Conservation (phyloP, 2,329 filamentous ascomycete species). For the Ilyonectria mors-panacis region DNA sequence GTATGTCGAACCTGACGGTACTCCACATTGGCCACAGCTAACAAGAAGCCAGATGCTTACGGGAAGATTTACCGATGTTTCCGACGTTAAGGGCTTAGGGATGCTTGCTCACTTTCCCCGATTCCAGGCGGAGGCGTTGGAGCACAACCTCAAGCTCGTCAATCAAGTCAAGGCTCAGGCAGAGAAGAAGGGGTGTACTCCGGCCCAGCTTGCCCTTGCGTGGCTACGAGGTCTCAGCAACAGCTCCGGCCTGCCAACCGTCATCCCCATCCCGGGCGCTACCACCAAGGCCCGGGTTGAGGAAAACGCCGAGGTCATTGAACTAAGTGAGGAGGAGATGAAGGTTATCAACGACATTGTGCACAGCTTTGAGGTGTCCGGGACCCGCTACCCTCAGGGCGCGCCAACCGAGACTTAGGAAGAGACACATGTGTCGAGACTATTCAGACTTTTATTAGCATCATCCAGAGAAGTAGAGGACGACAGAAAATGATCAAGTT, state of each 20-base stretch:
- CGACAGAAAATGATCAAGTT: conserved; percentile 13
- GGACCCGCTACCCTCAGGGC: conserved; percentile 63
- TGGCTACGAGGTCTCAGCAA: conserved; percentile 71
- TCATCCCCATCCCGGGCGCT: conserved; percentile 78
- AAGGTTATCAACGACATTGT: conserved; percentile 64
- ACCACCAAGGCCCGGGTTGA: conserved; percentile 68
- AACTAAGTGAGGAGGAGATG: conserved; percentile 66
- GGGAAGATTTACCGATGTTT: conserved; percentile 45
- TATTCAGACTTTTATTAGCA: neutral
- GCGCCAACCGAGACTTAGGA: conserved; percentile 56
- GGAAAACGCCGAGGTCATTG: conserved; percentile 71
- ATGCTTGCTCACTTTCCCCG: conserved; percentile 61
- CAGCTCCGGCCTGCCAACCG: conserved; percentile 66
- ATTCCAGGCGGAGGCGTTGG: conserved; percentile 75
- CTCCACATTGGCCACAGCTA: conserved; percentile 17
- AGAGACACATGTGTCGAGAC: neutral
- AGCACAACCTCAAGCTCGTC: conserved; percentile 75
- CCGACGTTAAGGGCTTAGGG: conserved; percentile 43
- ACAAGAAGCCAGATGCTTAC: conserved; percentile 48
- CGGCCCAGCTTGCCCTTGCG: conserved; percentile 76
- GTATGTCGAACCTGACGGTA: conserved; percentile 48
- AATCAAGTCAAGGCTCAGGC: conserved; percentile 71
- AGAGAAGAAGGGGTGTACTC: conserved; percentile 70
- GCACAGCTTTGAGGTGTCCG: conserved; percentile 62
- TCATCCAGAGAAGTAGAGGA: conserved; percentile 1